Evolutionary conservation across 2,329 filamentous ascomycete species (phyloP), one percentile per base, ranked within the genome.

Genomic region (Diaporthe helianthi): DNA sequence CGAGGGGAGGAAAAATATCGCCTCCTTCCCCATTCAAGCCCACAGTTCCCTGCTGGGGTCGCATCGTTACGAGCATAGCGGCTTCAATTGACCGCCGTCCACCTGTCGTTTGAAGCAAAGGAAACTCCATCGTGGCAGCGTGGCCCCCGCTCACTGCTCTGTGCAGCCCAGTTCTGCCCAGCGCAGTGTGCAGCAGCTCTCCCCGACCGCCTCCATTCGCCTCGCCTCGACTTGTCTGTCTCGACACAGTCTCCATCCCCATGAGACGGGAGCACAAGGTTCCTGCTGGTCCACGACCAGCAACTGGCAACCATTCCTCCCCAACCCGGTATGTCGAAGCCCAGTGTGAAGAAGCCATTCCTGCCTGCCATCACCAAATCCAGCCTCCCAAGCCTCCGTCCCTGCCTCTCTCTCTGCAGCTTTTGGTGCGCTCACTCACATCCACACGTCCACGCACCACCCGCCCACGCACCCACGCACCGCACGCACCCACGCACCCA

Each of bases 201-300:
- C 58, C 58, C 58, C 55, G 58, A 61, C 58, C 44, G 58, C 58
- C 58, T 63, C 29, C 58, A 49, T 63, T 63, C 58, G 58, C 41
- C 29, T 63, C 58, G 58, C n/a, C 44, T 49, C 58, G 58, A 33
- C 64, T 47, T 41, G 65, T 41, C 31, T 52, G 44, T 52, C 53
- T 67, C 54, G 47, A 61, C 38, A 63, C 46, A 47, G 58, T 67
- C 73, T 68, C 67, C 31, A 71, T 65, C 76, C 78, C 76, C 80
- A 87, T 87, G 85, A 82, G 83, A 79, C 83, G 81, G 79, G 84
- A 88, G 79, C 82, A 85, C 80, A 84, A 82, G 79, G 81, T 82
- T 80, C 84, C 86, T 80, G 85, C 85, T 85, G 87, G 86, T 82
- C 83, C 85, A 78, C 83, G 84, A 84, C 85, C 86, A 80, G 84